phyloP scores from a whole-genome alignment of 352 stramenopile genomes.

The Pilasporangium apinafurcum region DNA sequence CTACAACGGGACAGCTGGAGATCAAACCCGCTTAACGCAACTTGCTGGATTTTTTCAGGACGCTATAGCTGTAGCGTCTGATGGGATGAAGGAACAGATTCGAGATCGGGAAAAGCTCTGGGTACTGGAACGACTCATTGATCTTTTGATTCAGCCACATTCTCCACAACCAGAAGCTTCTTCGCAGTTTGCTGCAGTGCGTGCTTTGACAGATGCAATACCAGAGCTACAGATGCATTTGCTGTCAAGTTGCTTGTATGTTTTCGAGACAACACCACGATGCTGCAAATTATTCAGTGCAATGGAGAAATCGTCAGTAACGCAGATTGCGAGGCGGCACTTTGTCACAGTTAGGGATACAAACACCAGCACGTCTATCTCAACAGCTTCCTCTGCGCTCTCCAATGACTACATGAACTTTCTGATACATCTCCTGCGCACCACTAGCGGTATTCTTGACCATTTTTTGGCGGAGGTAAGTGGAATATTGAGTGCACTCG shows the following conservation, averaged over 20 bases:
- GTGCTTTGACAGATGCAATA: slow-evolving; percentile 9
- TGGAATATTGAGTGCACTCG: not conserved
- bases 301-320: slow-evolving; percentile 17
- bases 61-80: slow-evolving; percentile 7
- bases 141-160: slow-evolving; percentile 37
- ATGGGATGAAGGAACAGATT: slow-evolving; percentile 10
- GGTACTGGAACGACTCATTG: slow-evolving; percentile 31
- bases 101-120: slow-evolving; percentile 15
- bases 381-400: not conserved
- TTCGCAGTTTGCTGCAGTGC: slow-evolving; percentile 8
- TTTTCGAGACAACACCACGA: slow-evolving; percentile 1
- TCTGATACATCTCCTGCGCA: not conserved
- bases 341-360: slow-evolving; percentile 13
- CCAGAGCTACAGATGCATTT: slow-evolving; percentile 25
- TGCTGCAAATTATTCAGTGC: slow-evolving; percentile 13
- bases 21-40: slow-evolving; percentile 18
- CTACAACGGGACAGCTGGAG: slow-evolving; percentile 17
- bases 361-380: not conserved
- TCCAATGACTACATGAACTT: slow-evolving; percentile 1
- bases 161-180: not conserved
- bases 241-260: slow-evolving; percentile 11
- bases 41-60: slow-evolving; percentile 19
- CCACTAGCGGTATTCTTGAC: not conserved
- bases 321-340: slow-evolving; percentile 13
- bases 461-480: not conserved